Evolutionary conservation across 1,284 basidiomycete species (phyloP).

Genomic region (Fomitiporia mediterranea): DNA sequence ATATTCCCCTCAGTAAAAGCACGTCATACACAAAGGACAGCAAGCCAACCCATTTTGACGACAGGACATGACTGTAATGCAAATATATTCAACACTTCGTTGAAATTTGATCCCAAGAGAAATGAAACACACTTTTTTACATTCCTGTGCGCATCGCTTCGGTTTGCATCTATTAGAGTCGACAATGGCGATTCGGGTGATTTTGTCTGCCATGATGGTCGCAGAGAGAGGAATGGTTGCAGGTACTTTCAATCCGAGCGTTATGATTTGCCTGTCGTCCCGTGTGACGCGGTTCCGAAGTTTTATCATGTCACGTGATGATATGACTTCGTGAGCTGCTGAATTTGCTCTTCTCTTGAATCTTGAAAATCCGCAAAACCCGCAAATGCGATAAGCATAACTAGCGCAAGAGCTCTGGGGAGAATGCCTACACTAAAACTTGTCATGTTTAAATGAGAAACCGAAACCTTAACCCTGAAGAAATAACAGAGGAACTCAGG

Average conservation of each 20-base stretch:
- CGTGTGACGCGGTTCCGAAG: neutral
- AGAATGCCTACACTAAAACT: too few species aligned
- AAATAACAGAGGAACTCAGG: too few species aligned
- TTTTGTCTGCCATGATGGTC: slow-evolving; percentile 57
- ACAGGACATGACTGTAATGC: slow-evolving; percentile 83
- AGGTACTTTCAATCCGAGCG: neutral
- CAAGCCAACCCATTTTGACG: slow-evolving; percentile 86
- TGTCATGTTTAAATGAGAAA: too few species aligned
- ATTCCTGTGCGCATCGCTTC: slow-evolving; percentile 88
- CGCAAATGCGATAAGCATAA: too few species aligned
- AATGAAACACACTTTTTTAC: slow-evolving; percentile 67
- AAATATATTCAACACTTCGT: slow-evolving; percentile 12
- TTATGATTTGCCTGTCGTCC: neutral
- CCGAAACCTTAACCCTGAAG: too few species aligned
- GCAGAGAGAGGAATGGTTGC: neutral
- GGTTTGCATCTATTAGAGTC: slow-evolving; percentile 92
- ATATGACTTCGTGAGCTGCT: neutral
- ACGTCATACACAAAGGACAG: neutral
- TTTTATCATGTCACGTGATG: neutral
- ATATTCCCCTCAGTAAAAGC: neutral
- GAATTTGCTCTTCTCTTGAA: too few species aligned
- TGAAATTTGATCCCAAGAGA: neutral
- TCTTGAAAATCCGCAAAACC: too few species aligned
- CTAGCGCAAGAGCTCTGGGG: too few species aligned
- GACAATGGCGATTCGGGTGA: slow-evolving; percentile 94